Evolutionary conservation across 2,329 filamentous ascomycete genomes (phyloP).

Genomic region (Ramularia collo-cygni): DNA sequence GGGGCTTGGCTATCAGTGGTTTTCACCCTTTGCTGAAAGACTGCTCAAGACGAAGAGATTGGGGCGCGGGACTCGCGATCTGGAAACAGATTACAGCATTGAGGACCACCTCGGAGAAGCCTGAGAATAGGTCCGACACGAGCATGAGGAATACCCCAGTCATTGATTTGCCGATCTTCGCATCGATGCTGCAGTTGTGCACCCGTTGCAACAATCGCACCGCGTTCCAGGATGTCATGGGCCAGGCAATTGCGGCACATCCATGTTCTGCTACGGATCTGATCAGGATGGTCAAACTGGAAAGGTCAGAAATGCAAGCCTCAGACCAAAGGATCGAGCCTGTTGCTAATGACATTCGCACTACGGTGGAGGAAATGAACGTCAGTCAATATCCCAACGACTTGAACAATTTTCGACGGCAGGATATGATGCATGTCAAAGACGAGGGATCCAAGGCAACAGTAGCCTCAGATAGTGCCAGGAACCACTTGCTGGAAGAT

Average conservation of each 20-base stretch:
- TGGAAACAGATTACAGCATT: slow-evolving; percentile 37
- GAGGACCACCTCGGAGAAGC: slow-evolving; percentile 6
- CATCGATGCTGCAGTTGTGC: slow-evolving; percentile 23
- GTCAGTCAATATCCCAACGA: too few species aligned
- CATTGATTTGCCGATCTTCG: slow-evolving; percentile 18
- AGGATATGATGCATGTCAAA: too few species aligned
- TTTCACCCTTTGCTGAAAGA: slow-evolving; percentile 36
- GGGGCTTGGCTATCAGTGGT: slow-evolving; percentile 37
- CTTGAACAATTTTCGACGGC: too few species aligned
- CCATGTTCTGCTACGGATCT: background rate
- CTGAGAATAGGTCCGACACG: slow-evolving; percentile 1
- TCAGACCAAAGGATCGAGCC: too few species aligned
- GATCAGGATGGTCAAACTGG: background rate
- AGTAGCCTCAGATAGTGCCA: too few species aligned
- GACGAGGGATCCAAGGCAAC: too few species aligned
- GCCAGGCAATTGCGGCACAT: slow-evolving; percentile 10
- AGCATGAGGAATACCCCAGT: too few species aligned
- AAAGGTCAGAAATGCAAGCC: too few species aligned
- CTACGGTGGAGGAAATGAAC: too few species aligned
- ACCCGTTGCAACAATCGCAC: slow-evolving; percentile 11
- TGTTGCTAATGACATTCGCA: too few species aligned
- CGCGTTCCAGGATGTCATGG: slow-evolving; percentile 13
- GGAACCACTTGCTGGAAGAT: too few species aligned
- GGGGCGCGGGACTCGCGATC: slow-evolving; percentile 31
- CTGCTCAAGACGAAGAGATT: slow-evolving; percentile 35